Percentiles rank a stretch among this genome's conserved stretches.
Conservation (phyloP, 2,329 filamentous ascomycete genomes). For the Fusarium penzigii region DNA sequence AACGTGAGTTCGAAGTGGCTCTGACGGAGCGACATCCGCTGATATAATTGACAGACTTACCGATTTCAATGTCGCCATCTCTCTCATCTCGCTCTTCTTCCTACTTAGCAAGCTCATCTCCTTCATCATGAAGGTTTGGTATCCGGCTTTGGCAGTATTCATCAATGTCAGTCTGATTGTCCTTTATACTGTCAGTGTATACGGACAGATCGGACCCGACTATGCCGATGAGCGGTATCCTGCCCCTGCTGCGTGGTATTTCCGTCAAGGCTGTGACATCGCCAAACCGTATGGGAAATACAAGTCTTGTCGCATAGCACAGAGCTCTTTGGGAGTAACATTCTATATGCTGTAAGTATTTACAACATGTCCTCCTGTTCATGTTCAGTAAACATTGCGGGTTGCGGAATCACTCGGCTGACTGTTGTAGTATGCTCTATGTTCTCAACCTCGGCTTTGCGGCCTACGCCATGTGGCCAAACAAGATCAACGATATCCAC, state of each 20-base stretch:
- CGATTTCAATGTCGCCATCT: slow-evolving; percentile 74
- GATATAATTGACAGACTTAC: slow-evolving; percentile 58
- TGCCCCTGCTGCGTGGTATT: slow-evolving; percentile 71
- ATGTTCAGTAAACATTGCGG: background rate
- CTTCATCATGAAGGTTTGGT: slow-evolving; percentile 71
- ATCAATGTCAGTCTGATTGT: slow-evolving; percentile 58
- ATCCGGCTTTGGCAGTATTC: slow-evolving; percentile 62
- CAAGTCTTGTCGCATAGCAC: slow-evolving; percentile 66
- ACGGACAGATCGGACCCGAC: slow-evolving; percentile 74
- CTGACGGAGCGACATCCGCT: background rate
- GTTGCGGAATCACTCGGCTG: background rate
- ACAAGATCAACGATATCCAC: slow-evolving; percentile 51
- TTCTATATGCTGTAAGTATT: slow-evolving; percentile 66
- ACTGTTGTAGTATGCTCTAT: slow-evolving; percentile 56
- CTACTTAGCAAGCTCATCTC: slow-evolving; percentile 69
- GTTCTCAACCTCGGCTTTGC: slow-evolving; percentile 59
- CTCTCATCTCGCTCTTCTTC: slow-evolving; percentile 74
- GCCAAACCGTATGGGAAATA: slow-evolving; percentile 55
- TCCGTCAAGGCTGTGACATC: slow-evolving; percentile 67
- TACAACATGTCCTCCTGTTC: background rate
- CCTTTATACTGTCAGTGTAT: slow-evolving; percentile 66
- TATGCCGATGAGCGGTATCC: slow-evolving; percentile 64
- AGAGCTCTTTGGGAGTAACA: slow-evolving; percentile 65
- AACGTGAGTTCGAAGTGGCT: slow-evolving; percentile 54
- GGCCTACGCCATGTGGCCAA: slow-evolving; percentile 59